A percentile compares a stretch with the other conserved stretches of the same genome.
Evolutionary conservation across 768 basidiomycete species (phyloP).

Genomic region (Leccinellum luteum): DNA sequence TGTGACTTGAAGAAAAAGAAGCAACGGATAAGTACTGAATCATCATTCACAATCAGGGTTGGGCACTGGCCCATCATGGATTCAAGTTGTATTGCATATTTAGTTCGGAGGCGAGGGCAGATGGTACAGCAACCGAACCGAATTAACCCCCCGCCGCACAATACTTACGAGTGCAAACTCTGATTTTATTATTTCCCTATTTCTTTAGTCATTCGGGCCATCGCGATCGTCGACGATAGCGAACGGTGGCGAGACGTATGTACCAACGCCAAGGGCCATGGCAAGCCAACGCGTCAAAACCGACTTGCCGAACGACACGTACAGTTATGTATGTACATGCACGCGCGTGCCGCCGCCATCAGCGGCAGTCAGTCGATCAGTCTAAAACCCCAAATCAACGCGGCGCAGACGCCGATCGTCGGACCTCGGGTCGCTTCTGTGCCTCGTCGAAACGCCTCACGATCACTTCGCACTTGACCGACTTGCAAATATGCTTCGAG

Average conservation of each 20-base stretch:
- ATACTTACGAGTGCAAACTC: too few species aligned
- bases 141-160: neutral
- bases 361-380: neutral
- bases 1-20: neutral
- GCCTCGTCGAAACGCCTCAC: conserved; percentile 91
- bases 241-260: neutral
- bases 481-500: conserved; percentile 86
- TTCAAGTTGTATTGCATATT: neutral
- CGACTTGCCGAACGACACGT: neutral
- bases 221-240: neutral
- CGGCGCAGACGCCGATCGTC: conserved; percentile 51
- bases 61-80: neutral
- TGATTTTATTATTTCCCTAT: too few species aligned
- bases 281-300: neutral
- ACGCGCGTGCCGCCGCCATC: neutral
- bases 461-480: conserved; percentile 83
- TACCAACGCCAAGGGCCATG: neutral
- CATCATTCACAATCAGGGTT: neutral
- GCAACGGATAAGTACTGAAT: neutral
- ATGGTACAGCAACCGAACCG: neutral
- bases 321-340: neutral
- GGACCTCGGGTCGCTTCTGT: conserved; percentile 58
- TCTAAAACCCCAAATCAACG: neutral
- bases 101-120: neutral
- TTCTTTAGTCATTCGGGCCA: neutral